Evolutionary conservation across 2,329 filamentous ascomycete genomes (phyloP).

Genomic region (Huntiella bhutanensis): DNA sequence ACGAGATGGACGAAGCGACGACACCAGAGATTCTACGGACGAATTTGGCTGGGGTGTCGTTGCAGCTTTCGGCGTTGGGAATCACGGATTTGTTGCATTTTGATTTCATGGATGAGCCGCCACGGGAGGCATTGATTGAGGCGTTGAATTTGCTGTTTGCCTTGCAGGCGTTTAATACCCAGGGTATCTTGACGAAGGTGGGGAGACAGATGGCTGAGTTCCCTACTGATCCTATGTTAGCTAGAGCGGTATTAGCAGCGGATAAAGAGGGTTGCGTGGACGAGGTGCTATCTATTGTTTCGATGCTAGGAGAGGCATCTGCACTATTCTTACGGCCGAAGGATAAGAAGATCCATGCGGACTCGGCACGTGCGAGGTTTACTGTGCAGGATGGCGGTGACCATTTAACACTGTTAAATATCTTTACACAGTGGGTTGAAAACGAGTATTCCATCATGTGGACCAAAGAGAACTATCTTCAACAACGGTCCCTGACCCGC

Average conservation of each 20-base stretch:
- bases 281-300: conserved; percentile 81
- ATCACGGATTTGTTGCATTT: conserved; percentile 88
- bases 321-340: conserved; percentile 88
- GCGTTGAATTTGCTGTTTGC: conserved; percentile 84
- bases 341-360: conserved; percentile 92
- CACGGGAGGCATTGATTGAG: conserved; percentile 72
- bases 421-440: conserved; percentile 93
- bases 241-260: conserved; percentile 72
- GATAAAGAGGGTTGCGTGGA: conserved; percentile 85
- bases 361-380: conserved; percentile 75
- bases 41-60: conserved; percentile 65
- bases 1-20: conserved; percentile 82
- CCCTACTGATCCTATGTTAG: conserved; percentile 78
- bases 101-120: conserved; percentile 88
- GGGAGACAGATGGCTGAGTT: conserved; percentile 93
- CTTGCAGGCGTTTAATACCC: conserved; percentile 71
- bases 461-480: conserved; percentile 83
- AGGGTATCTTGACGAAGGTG: conserved; percentile 73
- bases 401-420: conserved; percentile 70
- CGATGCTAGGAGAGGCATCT: conserved; percentile 77
- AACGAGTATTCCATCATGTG: conserved; percentile 75
- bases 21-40: conserved; percentile 86
- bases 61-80: conserved; percentile 74
- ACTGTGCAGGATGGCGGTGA: conserved; percentile 83
- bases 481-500: conserved; percentile 73